Conservation (phyloP, 345 rosid species). For the Cardiospermum halicacabum region DNA sequence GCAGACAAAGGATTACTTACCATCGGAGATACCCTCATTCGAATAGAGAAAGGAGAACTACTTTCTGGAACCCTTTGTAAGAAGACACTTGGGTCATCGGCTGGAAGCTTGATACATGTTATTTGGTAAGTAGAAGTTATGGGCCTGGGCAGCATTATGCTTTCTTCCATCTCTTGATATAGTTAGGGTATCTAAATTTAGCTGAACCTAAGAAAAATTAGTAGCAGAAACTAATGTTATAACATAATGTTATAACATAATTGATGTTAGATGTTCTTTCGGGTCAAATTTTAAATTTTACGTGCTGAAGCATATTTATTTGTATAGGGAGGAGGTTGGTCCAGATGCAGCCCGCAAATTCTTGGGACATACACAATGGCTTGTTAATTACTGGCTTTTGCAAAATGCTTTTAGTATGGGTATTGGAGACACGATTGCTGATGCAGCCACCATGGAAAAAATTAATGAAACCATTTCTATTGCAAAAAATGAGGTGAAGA, state of each 20-base stretch:
- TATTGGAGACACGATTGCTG: constrained; percentile 98
- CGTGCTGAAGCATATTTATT: neutral
- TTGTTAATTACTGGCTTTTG: constrained; percentile 97
- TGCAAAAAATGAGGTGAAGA: constrained; percentile 85
- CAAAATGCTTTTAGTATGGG: constrained; percentile 96
- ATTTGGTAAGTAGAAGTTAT: constrained; percentile 57
- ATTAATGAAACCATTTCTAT: constrained; percentile 79
- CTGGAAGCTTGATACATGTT: constrained; percentile 95
- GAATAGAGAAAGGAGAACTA: constrained; percentile 91
- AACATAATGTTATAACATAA: too few species aligned
- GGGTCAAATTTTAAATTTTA: constrained; percentile 1
- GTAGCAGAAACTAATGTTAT: neutral
- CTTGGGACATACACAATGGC: constrained; percentile 99
- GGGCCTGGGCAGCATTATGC: neutral
- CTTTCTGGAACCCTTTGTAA: constrained; percentile 96
- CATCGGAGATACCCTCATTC: constrained; percentile 87
- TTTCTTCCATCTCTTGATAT: neutral
- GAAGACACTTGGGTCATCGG: constrained; percentile 84
- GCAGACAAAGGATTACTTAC: constrained; percentile 73
- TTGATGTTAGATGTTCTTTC: neutral
- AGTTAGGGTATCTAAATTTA: too few species aligned
- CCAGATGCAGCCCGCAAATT: constrained; percentile 99
- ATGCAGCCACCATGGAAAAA: constrained; percentile 87
- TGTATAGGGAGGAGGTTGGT: constrained; percentile 95
- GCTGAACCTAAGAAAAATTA: neutral